These are phyloP conservation scores for Fraxinus quadrangulata DNA, from an alignment of 257 asterid genomes.

Conservation along the genomic window DNA sequence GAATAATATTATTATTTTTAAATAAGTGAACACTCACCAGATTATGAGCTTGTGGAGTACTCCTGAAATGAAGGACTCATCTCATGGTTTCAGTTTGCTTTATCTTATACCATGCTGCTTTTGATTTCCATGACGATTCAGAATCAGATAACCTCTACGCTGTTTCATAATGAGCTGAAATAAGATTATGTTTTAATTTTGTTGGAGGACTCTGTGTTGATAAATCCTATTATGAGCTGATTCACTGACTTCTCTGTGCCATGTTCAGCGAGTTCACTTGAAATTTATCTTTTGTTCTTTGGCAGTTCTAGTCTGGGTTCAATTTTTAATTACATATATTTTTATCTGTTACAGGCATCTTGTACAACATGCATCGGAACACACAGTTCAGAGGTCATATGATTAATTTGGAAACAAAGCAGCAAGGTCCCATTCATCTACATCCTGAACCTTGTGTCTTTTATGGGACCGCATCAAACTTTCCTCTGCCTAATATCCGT, in stretches of 20 bases:
- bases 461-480: slow-evolving; percentile 47
- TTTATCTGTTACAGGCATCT: slow-evolving; percentile 48
- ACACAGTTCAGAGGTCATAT: slow-evolving; percentile 48
- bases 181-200: neutral
- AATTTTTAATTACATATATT: slow-evolving; percentile 9
- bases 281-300: neutral
- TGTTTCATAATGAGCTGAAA: too few relatives aligned
- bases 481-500: slow-evolving; percentile 51
- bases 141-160: too few relatives aligned
- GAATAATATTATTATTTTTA: too few relatives aligned
- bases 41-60: too few relatives aligned
- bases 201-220: neutral
- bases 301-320: neutral
- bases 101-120: too few relatives aligned
- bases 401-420: slow-evolving; percentile 56
- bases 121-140: too few relatives aligned
- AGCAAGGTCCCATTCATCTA: slow-evolving; percentile 51
- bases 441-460: slow-evolving; percentile 62
- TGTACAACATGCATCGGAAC: slow-evolving; percentile 49
- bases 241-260: neutral
- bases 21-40: too few relatives aligned
- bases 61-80: too few relatives aligned
- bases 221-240: neutral
- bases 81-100: too few relatives aligned
- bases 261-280: neutral